Conservation (phyloP, 495 filamentous ascomycete genomes). For the Sporormia fimetaria region DNA sequence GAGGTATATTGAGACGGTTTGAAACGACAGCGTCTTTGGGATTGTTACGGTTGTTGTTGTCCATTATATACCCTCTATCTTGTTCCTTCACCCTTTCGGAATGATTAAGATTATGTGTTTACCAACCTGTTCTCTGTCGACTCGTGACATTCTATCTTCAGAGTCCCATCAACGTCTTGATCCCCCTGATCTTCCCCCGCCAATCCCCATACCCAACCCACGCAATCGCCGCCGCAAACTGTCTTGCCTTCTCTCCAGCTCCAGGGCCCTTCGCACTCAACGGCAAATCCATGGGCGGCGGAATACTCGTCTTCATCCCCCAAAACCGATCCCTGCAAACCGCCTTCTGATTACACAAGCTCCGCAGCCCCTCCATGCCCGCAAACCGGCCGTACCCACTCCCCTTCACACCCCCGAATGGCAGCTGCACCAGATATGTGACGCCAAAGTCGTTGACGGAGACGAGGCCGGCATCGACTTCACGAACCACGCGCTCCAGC, state of each 20-base stretch:
- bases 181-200: constrained; percentile 37
- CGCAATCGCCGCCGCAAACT: constrained; percentile 50
- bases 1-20: constrained; percentile 67
- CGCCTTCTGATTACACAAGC: constrained; percentile 74
- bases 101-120: constrained; percentile 2
- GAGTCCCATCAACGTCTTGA: constrained; percentile 37
- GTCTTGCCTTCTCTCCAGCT: constrained; percentile 43
- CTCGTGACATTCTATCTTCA: constrained; percentile 1
- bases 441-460: constrained; percentile 88
- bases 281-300: constrained; percentile 67
- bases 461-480: constrained; percentile 77
- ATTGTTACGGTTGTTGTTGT: background rate
- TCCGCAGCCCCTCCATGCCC: constrained; percentile 75
- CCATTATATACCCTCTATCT: background rate
- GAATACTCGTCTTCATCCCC: constrained; percentile 62
- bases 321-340: constrained; percentile 66
- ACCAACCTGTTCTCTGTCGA: too few species aligned
- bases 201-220: constrained; percentile 51
- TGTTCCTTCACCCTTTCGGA: background rate
- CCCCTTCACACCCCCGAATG: constrained; percentile 79
- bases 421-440: constrained; percentile 83
- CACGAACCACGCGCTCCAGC: constrained; percentile 49
- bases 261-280: constrained; percentile 27
- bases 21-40: background rate
- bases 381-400: constrained; percentile 92